Evolutionary conservation across 805 yeast genomes (phyloP), one percentile per base, ranked within the genome.

Genomic region (Wickerhamiella dianesei): DNA sequence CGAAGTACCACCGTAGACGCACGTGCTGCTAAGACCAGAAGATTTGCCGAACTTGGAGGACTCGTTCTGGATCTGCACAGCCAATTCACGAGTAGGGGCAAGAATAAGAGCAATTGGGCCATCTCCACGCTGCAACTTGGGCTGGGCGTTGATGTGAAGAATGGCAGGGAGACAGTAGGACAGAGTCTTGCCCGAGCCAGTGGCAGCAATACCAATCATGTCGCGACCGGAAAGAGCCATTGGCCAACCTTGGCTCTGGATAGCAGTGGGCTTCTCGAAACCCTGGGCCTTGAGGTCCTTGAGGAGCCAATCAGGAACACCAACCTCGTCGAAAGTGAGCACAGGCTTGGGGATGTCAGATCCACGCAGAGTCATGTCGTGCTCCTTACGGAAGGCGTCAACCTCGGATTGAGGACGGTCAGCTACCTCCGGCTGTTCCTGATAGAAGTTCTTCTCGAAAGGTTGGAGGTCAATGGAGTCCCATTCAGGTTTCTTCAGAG

Each of bases 161-260:
- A 92, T 92, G 55, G 92, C 82, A 55, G 98, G 98, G 63, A 92
- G 74, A 74, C 96, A 86, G 75, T 89, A 92, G 39, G 96, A 85
- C 59, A 92, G 74, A 53, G 98, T 92, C 75, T 92, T 92, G 75
- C 98, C 98, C 48, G 96, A 88, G 70, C 98, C 98, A 56, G 98
- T 92, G 57, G 96, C 82, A 48, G 98, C 97, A 66, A 92, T 82
- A 75, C 98, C 98, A 68, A 92, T 84, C 89, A 92, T 82, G 66
- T 92, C 97, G 72, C 97, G 85, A 73, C 98, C 98, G 59, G 89
- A 79, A 50, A 88, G 74, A 62, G 98, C 98, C 98, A 92, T 92
- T 54, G 98, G 98, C 98, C 98, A 92, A 73, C 98, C 98, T 73
- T 92, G 98, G 69, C 96, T 86, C 73, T 92, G 98, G 62, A 92